These are phyloP conservation scores for Sphagnurus paluster DNA, from an alignment of 1,284 basidiomycete genomes.

Conservation along the genomic window DNA sequence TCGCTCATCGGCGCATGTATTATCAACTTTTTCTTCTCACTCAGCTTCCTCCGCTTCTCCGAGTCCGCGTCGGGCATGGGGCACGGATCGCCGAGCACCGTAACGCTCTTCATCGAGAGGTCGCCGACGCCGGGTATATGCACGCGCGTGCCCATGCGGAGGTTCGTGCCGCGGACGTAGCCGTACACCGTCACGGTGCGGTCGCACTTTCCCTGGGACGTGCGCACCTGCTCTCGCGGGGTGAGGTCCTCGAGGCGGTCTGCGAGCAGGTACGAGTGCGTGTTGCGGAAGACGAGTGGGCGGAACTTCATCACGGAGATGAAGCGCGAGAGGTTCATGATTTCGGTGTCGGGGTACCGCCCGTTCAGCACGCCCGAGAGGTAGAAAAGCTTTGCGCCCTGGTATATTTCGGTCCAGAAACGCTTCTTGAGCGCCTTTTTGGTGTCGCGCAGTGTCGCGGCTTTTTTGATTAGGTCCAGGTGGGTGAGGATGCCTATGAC, in stretches of 20 bases:
- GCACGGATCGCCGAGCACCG: constrained; percentile 88
- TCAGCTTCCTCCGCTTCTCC: constrained; percentile 91
- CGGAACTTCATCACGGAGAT: constrained; percentile 99
- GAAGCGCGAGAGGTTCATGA: constrained; percentile 94
- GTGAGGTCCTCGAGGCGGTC: constrained; percentile 97
- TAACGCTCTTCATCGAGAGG: constrained; percentile 73
- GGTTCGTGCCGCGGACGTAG: constrained; percentile 90
- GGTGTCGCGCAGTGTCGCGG: constrained; percentile 82
- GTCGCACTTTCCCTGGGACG: constrained; percentile 84
- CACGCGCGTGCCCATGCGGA: constrained; percentile 80
- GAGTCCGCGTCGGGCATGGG: constrained; percentile 90
- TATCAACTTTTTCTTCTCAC: constrained; percentile 91
- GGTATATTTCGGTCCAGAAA: constrained; percentile 99
- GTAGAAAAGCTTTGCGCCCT: constrained; percentile 98
- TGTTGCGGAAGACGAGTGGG: constrained; percentile 93
- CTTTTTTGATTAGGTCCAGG: constrained; percentile 96
- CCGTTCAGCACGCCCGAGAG: constrained; percentile 97
- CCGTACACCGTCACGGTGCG: constrained; percentile 93
- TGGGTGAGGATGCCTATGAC: constrained; percentile 97
- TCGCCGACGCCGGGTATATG: constrained; percentile 97
- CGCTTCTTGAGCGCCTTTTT: constrained; percentile 97
- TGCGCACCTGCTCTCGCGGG: constrained; percentile 79
- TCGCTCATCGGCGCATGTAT: constrained; percentile 99
- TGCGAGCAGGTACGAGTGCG: constrained; percentile 94
- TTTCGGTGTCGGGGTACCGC: constrained; percentile 96